Evolutionary conservation across 495 filamentous ascomycete species (phyloP), one percentile per base, ranked within the genome.

Genomic region (Ascobolus immersus): DNA sequence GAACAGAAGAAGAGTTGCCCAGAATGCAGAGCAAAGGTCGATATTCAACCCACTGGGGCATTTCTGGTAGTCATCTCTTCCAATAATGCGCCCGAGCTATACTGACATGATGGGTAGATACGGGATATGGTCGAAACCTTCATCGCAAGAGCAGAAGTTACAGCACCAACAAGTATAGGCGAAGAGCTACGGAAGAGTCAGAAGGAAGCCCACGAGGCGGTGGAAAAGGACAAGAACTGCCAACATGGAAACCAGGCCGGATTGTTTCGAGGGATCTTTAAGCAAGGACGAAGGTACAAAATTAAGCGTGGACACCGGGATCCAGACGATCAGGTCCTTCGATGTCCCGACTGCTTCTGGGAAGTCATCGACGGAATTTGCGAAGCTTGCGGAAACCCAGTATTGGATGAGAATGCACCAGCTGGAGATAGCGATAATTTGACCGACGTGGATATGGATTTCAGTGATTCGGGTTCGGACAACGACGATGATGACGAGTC

Each of bases 91-190:
- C 1, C 1, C n/a, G 17, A 21, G 21, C n/a, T n/a, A 10, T 32
- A 34, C 13, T n/a, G 5, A 18, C 13, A 20, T 41, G 27, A 33
- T 41, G 26, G 34, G 12, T 37, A 75, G 70, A 58, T 77, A 34
- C 64, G 70, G 27, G 63, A 75, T 25, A 60, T 77, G 46, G 67
- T 71, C 21, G 62, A 71, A 32, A 55, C 71, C 33, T 74, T 77
- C 41, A 62, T 72, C 15, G 57, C 54, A 32, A 65, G 66, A 12
- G 59, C 64, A 12, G 72, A 76, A 44, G 56, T 77, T 17, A 49
- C 73, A 28, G 66, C 72, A 23, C 55, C 61, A 28, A 64, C 58
- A 10, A 73, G 76, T 44, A 69, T 63, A 1, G 58, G 64, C 2
- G 57, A 62, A 23, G 65, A 77, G 40, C 65, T 77, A 39, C 44